Evolutionary conservation across 176 grass and related monocot species (phyloP), one percentile per base, ranked within the genome.

Genomic region (Oryza glumipatula): DNA sequence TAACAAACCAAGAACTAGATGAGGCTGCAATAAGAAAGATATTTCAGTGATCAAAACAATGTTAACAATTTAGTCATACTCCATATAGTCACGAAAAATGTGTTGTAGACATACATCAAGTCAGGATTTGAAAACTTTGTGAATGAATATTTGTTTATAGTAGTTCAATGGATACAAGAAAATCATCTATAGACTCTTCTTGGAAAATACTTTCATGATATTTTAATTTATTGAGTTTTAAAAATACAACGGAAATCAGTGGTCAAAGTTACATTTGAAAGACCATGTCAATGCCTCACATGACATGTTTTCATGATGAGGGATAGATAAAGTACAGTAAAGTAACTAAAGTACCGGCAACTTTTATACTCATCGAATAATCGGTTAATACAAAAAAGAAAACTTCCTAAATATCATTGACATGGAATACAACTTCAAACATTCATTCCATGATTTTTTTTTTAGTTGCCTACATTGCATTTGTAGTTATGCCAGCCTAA

Each of bases 1-100:
- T 89, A 98, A 90, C 45, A 98, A 77, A 43, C 96, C 96, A 85
- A 98, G 91, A 84, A 98, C 91, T 82, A 98, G 92, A 94, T 98
- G 93, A 72, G 93, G 93, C 96, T 98, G 89, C 87, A 91, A 70
- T 87, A 73, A 80, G 70, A 79, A 79, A 72, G 47, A 83, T 79
- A 78, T 22, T 56, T 89, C 77, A 90, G 70, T 24, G 58, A n/a
- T 1, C 24, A 7, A n/a, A 90, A 70, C 6, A 23, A 67, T 3
- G 6, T 21, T 56, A 52, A 12, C 58, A 6, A 67, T 58, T 82
- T 11, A 70, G 54, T n/a, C 21, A n/a, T 58, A 58, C 54, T 21
- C 19, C 54, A 17, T 8, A 58, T 5, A 58, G 19, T 58, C 54
- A 17, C 54, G 2, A 58, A 58, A 58, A 19, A 21, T 58, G 52